Evolutionary conservation across 345 rosid species (phyloP).

Genomic region (Odontarrhena argentea): DNA sequence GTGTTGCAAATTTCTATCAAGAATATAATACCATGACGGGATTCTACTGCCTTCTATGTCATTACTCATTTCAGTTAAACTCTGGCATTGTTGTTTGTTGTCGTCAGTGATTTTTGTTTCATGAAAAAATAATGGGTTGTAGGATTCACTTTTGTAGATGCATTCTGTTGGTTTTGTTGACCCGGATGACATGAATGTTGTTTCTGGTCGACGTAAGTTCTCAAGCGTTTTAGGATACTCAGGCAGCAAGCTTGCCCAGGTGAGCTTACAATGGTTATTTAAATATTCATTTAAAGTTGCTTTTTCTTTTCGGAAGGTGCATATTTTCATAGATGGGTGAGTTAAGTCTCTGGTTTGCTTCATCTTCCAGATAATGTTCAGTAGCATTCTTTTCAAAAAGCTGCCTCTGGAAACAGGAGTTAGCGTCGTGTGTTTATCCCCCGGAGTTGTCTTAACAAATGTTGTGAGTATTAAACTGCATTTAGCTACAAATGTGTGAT

Average conservation of each 20-base stretch:
- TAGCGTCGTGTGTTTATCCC: constrained; percentile 78
- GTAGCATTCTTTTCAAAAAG: constrained; percentile 77
- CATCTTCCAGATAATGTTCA: constrained; percentile 87
- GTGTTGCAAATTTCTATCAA: constrained; percentile 17
- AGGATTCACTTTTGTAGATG: constrained; percentile 58
- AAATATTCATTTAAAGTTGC: neutral
- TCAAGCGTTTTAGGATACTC: constrained; percentile 80
- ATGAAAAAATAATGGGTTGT: constrained; percentile 23
- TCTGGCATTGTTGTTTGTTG: constrained; percentile 2
- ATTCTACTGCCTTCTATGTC: constrained; percentile 33
- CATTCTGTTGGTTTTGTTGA: constrained; percentile 91
- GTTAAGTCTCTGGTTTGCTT: constrained; percentile 16
- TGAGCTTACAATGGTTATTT: constrained; percentile 37
- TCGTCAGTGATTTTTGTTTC: constrained; percentile 2
- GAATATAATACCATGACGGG: constrained; percentile 6
- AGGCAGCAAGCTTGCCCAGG: constrained; percentile 98
- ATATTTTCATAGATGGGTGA: constrained; percentile 16
- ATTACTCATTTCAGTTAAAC: constrained; percentile 1
- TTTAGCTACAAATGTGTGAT: constrained; percentile 15
- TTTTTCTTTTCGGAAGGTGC: neutral
- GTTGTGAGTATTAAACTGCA: constrained; percentile 64
- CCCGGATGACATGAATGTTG: constrained; percentile 90
- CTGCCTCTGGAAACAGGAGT: constrained; percentile 95
- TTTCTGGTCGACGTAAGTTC: constrained; percentile 78
- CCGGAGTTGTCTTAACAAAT: constrained; percentile 88